phyloP scores from a whole-genome alignment of 2,329 filamentous ascomycete genomes.

The Claviceps maximensis region DNA sequence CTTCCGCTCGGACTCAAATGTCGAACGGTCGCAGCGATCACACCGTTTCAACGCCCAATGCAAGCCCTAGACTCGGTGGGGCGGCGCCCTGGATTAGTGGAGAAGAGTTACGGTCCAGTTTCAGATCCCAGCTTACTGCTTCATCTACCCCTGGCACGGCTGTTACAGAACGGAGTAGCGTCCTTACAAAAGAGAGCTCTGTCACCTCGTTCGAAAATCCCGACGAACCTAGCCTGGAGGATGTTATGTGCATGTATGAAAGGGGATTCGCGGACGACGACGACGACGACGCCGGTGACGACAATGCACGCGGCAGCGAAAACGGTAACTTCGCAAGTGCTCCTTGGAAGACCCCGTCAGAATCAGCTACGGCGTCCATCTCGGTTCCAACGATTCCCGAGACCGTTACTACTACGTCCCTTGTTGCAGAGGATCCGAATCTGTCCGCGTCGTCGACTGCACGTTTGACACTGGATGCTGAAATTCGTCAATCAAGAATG shows the following conservation, averaged over 20 bases:
- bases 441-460: conserved; percentile 10
- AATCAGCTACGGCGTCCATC: background rate
- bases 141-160: conserved; percentile 44
- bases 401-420: conserved; percentile 1
- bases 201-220: conserved; percentile 45
- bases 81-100: conserved; percentile 34
- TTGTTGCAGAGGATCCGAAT: conserved; percentile 9
- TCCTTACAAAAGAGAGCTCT: conserved; percentile 67
- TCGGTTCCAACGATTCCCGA: conserved; percentile 1
- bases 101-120: conserved; percentile 42
- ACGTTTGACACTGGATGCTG: conserved; percentile 21
- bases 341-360: conserved; percentile 1
- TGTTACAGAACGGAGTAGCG: conserved; percentile 73
- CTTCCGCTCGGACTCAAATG: conserved; percentile 16
- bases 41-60: conserved; percentile 22
- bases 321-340: conserved; percentile 7
- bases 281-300: conserved; percentile 26
- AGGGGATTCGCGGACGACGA: conserved; percentile 41
- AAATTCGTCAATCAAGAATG: conserved; percentile 27
- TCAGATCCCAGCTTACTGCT: conserved; percentile 40
- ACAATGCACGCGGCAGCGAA: conserved; percentile 15
- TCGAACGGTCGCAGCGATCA: conserved; percentile 20
- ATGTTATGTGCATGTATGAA: conserved; percentile 60
- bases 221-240: conserved; percentile 49
- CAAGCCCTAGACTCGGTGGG: conserved; percentile 14